Evolutionary conservation across 306 rosid species (phyloP).

Genomic region (Lablab purpureus): DNA sequence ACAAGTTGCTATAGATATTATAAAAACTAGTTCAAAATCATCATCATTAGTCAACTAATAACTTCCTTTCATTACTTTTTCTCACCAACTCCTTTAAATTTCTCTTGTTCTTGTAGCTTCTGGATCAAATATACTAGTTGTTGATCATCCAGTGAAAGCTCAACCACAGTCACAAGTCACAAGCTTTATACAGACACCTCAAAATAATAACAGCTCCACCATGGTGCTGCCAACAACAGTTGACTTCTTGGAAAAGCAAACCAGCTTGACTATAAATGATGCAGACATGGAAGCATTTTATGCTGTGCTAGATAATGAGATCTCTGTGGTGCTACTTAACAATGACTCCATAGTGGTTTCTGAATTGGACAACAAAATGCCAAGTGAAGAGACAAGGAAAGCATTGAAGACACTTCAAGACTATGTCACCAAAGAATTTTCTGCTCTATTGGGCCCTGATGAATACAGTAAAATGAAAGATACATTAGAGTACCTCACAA

Average conservation of each 20-base stretch:
- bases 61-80: background rate
- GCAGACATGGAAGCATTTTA: conserved; percentile 48
- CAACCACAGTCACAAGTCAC: conserved; percentile 5
- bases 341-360: conserved; percentile 5
- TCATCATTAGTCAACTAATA: background rate
- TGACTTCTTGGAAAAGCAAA: background rate
- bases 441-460: background rate
- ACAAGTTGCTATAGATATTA: background rate
- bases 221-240: background rate
- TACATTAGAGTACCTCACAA: conserved; percentile 35
- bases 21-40: background rate
- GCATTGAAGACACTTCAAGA: conserved; percentile 33
- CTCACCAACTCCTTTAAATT: conserved; percentile 7
- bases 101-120: conserved; percentile 24
- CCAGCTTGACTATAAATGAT: conserved; percentile 17
- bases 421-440: conserved; percentile 40
- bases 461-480: conserved; percentile 24
- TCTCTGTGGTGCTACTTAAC: background rate
- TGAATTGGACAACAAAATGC: conserved; percentile 9
- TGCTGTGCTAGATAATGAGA: conserved; percentile 44
- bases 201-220: background rate
- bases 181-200: background rate
- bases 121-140: background rate
- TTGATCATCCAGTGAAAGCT: conserved; percentile 31
- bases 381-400: conserved; percentile 35